phyloP scores from a whole-genome alignment of 1,284 basidiomycete species.

The Rhodofomes roseus region DNA sequence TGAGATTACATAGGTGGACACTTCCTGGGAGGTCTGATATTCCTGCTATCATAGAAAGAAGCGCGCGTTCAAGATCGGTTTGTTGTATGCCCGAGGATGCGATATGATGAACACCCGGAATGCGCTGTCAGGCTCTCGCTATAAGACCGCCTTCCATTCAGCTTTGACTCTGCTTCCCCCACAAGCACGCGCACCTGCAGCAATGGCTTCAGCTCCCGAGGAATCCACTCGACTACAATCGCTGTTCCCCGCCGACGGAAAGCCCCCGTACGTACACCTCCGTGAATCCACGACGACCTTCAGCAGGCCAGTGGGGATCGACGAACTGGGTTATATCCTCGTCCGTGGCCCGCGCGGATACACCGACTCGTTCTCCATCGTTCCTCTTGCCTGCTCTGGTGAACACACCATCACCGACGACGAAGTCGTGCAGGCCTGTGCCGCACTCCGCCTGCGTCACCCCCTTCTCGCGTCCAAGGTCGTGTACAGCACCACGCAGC shows the following conservation, averaged over 20 bases:
- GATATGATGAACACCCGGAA: too few relatives aligned
- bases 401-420: not conserved
- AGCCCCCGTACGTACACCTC: not conserved
- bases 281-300: not conserved
- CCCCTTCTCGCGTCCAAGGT: constrained; percentile 1
- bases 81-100: too few relatives aligned
- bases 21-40: too few relatives aligned
- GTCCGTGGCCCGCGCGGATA: not conserved
- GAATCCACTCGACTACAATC: not conserved
- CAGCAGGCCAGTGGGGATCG: not conserved
- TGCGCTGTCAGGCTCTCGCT: too few relatives aligned
- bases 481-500: not conserved
- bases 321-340: not conserved
- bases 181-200: too few relatives aligned
- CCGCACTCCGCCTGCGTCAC: not conserved
- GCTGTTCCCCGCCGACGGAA: not conserved
- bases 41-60: too few relatives aligned
- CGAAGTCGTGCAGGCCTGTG: not conserved
- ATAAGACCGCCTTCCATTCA: too few relatives aligned
- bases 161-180: too few relatives aligned
- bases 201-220: not conserved
- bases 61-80: too few relatives aligned
- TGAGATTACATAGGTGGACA: too few relatives aligned
- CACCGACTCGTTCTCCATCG: not conserved
- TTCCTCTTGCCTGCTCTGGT: not conserved